Conservation (phyloP, 352 stramenopile species). For the Phytopythium kandeliae region DNA sequence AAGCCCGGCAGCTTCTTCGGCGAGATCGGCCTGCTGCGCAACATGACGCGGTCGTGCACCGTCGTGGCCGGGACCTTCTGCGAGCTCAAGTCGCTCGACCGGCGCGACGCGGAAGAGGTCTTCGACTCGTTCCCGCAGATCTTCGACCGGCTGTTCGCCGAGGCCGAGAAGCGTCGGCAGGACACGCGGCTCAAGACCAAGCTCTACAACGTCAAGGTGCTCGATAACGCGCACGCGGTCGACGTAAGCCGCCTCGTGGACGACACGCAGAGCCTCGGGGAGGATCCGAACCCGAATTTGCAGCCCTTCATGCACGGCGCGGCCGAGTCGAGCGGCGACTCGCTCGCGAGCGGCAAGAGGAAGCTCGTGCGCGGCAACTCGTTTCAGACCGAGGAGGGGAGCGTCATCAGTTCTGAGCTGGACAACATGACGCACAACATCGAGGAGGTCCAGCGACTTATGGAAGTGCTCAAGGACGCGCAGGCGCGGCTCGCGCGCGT, state of each 20-base stretch:
- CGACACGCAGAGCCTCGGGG: slow-evolving; percentile 10
- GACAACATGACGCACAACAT: slow-evolving; percentile 42
- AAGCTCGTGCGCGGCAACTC: slow-evolving; percentile 29
- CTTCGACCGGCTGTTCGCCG: slow-evolving; percentile 46
- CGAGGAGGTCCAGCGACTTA: slow-evolving; percentile 33
- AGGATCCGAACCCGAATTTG: slow-evolving; percentile 16
- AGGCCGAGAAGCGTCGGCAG: slow-evolving; percentile 41
- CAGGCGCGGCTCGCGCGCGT: slow-evolving; percentile 33
- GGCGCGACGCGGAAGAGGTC: slow-evolving; percentile 43
- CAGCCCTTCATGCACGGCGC: slow-evolving; percentile 34
- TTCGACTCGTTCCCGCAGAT: slow-evolving; percentile 59
- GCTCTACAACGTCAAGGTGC: slow-evolving; percentile 54
- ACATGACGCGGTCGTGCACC: slow-evolving; percentile 54
- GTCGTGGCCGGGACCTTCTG: slow-evolving; percentile 55
- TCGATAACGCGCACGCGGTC: slow-evolving; percentile 59
- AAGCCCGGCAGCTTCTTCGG: slow-evolving; percentile 63
- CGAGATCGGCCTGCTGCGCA: slow-evolving; percentile 47
- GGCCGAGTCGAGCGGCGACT: slow-evolving; percentile 9
- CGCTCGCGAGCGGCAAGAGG: slow-evolving; percentile 3
- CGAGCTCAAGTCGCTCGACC: slow-evolving; percentile 47
- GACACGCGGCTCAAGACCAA: slow-evolving; percentile 41
- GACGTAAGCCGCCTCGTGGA: slow-evolving; percentile 52
- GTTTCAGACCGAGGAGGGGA: slow-evolving; percentile 34
- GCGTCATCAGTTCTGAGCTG: slow-evolving; percentile 36
- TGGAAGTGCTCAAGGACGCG: slow-evolving; percentile 28